phyloP scores from a whole-genome alignment of 2,329 filamentous ascomycete species.

The Claviceps humidiphila region DNA sequence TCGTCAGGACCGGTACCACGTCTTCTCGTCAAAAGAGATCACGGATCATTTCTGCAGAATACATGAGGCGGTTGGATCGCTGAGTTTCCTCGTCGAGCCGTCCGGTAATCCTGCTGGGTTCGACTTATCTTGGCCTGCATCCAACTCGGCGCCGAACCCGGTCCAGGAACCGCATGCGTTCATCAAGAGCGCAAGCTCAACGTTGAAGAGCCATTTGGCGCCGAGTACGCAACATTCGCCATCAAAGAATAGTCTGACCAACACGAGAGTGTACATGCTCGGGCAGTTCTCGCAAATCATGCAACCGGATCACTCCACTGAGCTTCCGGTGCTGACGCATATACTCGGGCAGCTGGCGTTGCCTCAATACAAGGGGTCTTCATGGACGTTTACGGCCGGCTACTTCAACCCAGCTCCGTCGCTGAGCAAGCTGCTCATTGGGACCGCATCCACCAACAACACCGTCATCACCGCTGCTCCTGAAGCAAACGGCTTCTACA shows the following conservation, averaged over 20 bases:
- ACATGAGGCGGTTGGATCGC: constrained; percentile 60
- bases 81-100: constrained; percentile 72
- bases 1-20: constrained; percentile 84
- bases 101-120: constrained; percentile 42
- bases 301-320: constrained; percentile 68
- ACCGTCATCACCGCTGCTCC: constrained; percentile 88
- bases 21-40: constrained; percentile 68
- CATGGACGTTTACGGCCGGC: constrained; percentile 93
- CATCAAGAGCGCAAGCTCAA: constrained; percentile 51
- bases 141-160: constrained; percentile 64
- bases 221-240: neutral
- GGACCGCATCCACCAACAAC: constrained; percentile 54
- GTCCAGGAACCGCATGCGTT: constrained; percentile 57
- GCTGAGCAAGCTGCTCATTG: constrained; percentile 66
- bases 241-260: constrained; percentile 17
- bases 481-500: constrained; percentile 90
- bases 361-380: constrained; percentile 51
- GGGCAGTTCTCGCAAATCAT: constrained; percentile 81
- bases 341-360: constrained; percentile 56
- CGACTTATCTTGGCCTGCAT: constrained; percentile 56
- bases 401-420: constrained; percentile 95
- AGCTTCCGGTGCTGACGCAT: constrained; percentile 67
- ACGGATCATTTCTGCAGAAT: constrained; percentile 72
- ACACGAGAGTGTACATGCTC: constrained; percentile 75
- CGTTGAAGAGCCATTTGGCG: constrained; percentile 54